Evolutionary conservation across 2,329 filamentous ascomycete genomes (phyloP).

Genomic region (Xylariaceae sp.): DNA sequence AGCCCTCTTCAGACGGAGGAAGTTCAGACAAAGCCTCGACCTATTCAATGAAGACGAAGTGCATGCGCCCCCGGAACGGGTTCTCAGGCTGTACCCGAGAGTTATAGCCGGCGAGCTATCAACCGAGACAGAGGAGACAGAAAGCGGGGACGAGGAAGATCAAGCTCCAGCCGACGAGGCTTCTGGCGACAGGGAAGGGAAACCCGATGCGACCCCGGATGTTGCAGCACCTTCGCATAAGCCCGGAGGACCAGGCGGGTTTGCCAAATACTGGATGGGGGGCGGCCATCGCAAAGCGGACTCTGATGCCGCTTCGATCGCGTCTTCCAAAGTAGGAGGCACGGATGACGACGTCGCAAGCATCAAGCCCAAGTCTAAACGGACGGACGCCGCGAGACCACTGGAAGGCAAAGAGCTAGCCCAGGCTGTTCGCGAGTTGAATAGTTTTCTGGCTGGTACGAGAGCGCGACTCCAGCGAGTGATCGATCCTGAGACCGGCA

Average conservation of each 20-base stretch:
- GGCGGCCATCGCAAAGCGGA: constrained; percentile 37
- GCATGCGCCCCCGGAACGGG: constrained; percentile 80
- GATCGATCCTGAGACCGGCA: constrained; percentile 57
- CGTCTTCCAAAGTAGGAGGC: constrained; percentile 52
- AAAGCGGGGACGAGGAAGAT: constrained; percentile 42
- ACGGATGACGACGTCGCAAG: constrained; percentile 47
- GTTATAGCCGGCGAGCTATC: constrained; percentile 80
- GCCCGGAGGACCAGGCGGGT: constrained; percentile 35
- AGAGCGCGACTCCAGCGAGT: constrained; percentile 60
- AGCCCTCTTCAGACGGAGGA: constrained; percentile 71
- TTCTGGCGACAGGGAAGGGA: constrained; percentile 28
- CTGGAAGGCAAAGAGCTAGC: constrained; percentile 79
- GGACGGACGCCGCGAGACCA: constrained; percentile 42
- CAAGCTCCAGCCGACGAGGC: constrained; percentile 34
- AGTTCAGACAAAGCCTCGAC: constrained; percentile 81
- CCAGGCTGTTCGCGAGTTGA: constrained; percentile 74
- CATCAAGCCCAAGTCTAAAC: constrained; percentile 41
- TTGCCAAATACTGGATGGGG: constrained; percentile 50
- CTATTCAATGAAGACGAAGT: constrained; percentile 81
- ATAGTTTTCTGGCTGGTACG: constrained; percentile 82
- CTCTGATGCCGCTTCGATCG: constrained; percentile 54
- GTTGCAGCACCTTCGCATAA: constrained; percentile 33
- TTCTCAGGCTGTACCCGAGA: constrained; percentile 77
- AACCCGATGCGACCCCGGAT: constrained; percentile 22
- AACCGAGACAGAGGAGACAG: constrained; percentile 41